Base-by-base conservation (phyloP, 2,329 filamentous ascomycete species). In the Penicillium frequentans region DNA sequence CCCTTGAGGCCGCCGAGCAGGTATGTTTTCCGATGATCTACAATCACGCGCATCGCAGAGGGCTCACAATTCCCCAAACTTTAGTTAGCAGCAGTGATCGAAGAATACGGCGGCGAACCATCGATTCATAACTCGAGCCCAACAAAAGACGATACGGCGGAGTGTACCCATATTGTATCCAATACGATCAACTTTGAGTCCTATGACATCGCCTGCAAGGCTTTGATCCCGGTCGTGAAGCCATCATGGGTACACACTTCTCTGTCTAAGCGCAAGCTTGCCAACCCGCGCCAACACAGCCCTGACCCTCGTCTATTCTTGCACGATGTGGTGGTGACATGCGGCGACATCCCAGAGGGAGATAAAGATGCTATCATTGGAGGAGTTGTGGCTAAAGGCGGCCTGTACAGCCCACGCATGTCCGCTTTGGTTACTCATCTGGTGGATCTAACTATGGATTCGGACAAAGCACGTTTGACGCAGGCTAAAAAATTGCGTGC, bases 311-410 rank as follows among this genome's bases (percentile, higher is more conserved):
- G 89, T 57, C 86, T 96, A 71, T 95, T 97, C 72, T 90, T 99
- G 75, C 90, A 90, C 51, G 88, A 91, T 64, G 89, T 98, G 43
- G 84, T 90, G 27, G 82, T 97, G 19, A 89, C 88, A 31, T 96
- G 90, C 69, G 91, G 88, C 47, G 90, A 95, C 67, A 85, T 99
- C 47, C 95, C 95, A 0, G 80, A 86, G 35, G 89, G 86, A 35
- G 95, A 99, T 74, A 90, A 92, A 71, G 93, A 98, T 76, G 90
- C 92, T 11, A 97, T 99, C 55, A 86, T 90, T 39, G 95, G 93
- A 11, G 93, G 91, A 1, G 90, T 93, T 2, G 79, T 96, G 68
- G 93, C 95, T 0, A 86, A 97, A 77, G 95, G 95, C 23, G 95
- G 95, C 16, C 84, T 90, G 66, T 90, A 93, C 69, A 88, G 86